phyloP scores from a whole-genome alignment of 2,329 filamentous ascomycete genomes.

The Ustulina deusta region DNA sequence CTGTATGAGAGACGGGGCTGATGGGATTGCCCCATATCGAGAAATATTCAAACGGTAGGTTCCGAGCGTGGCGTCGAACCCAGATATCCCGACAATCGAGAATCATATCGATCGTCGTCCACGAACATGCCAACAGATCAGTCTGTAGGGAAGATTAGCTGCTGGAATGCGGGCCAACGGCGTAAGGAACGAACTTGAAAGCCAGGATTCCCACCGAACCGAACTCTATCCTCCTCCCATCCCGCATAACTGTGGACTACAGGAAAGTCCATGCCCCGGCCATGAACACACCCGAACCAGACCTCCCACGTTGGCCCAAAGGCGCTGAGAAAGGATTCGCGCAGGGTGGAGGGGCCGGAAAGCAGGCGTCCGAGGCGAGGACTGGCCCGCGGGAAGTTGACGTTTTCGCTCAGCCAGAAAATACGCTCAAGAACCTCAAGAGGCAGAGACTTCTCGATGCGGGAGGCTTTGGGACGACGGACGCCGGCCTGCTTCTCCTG shows the following conservation, averaged over 20 bases:
- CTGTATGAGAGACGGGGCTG: conserved; percentile 40
- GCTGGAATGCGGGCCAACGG: neutral
- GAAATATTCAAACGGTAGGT: conserved; percentile 52
- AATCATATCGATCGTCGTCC: conserved; percentile 60
- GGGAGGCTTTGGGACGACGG: conserved; percentile 39
- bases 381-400: conserved; percentile 60
- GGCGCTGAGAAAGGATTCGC: conserved; percentile 52
- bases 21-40: conserved; percentile 45
- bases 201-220: conserved; percentile 54
- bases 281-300: conserved; percentile 52
- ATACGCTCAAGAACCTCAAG: conserved; percentile 67
- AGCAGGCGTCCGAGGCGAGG: conserved; percentile 60
- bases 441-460: conserved; percentile 57
- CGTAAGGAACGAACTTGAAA: conserved; percentile 58
- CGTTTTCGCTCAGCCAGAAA: conserved; percentile 62
- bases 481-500: conserved; percentile 37
- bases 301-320: conserved; percentile 58
- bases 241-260: conserved; percentile 39
- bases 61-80: conserved; percentile 55
- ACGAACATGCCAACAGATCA: conserved; percentile 58
- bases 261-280: conserved; percentile 35
- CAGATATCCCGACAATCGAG: conserved; percentile 62
- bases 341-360: conserved; percentile 54
- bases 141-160: conserved; percentile 51
- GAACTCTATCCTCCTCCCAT: conserved; percentile 50